A percentile compares a stretch with the other conserved stretches of the same genome.
Evolutionary conservation across 1,139 yeast genomes (phyloP).

Genomic region (Debaryomyces sp.): DNA sequence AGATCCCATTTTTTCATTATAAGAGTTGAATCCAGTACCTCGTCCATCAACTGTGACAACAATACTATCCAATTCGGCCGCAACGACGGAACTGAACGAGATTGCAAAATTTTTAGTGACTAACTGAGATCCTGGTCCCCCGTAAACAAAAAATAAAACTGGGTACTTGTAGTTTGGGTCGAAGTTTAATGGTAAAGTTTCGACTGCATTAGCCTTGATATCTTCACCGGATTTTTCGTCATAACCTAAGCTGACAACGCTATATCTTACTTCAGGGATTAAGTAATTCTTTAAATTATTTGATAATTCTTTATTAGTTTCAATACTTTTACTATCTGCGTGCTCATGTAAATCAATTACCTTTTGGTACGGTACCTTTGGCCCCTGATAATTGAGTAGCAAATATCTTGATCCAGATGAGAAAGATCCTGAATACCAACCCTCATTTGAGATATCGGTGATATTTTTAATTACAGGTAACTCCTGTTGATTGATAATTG

Average conservation of each 20-base stretch:
- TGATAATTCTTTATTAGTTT: conserved; percentile 48
- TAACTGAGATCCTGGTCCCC: conserved; percentile 82
- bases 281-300: conserved; percentile 43
- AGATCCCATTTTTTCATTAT: conserved; percentile 36
- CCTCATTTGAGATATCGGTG: conserved; percentile 59
- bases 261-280: conserved; percentile 50
- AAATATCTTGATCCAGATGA: conserved; percentile 69
- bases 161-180: conserved; percentile 61
- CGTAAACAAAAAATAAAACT: conserved; percentile 70
- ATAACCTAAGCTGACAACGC: conserved; percentile 50
- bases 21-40: conserved; percentile 72
- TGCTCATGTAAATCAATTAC: conserved; percentile 54
- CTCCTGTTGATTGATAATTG: conserved; percentile 19
- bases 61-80: conserved; percentile 68
- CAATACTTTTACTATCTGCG: conserved; percentile 42
- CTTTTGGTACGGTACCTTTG: conserved; percentile 66
- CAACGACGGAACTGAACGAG: conserved; percentile 64
- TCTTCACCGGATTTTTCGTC: conserved; percentile 42
- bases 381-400: conserved; percentile 64
- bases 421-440: conserved; percentile 69
- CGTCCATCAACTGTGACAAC: conserved; percentile 84
- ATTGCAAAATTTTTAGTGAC: conserved; percentile 57
- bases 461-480: conserved; percentile 46
- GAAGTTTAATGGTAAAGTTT: conserved; percentile 66
- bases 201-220: conserved; percentile 56